Evolutionary conservation across 768 basidiomycete genomes (phyloP).

Genomic region (Rhizopogon rudus): DNA sequence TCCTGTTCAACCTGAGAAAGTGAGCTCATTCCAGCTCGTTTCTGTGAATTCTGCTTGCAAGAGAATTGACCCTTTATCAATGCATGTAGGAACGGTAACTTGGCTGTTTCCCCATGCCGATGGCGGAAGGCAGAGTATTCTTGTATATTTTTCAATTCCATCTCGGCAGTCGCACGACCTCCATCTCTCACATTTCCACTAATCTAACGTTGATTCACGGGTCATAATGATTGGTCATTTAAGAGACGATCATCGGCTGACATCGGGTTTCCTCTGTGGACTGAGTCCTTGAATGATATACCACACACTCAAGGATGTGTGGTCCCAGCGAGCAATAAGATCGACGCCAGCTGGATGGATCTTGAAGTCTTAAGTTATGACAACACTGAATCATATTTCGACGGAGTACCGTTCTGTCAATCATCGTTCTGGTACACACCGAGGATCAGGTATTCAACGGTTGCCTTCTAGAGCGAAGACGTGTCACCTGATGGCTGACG

Average conservation of each 20-base stretch:
- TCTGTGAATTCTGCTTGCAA: background rate
- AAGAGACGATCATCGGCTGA: background rate
- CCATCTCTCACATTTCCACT: background rate
- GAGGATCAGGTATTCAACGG: background rate
- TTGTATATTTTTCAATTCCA: background rate
- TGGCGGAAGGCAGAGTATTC: background rate
- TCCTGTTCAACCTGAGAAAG: background rate
- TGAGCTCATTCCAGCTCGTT: background rate
- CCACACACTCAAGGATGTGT: conserved; percentile 91
- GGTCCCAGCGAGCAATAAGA: conserved; percentile 71
- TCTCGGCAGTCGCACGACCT: background rate
- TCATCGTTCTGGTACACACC: background rate
- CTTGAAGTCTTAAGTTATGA: background rate
- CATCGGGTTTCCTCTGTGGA: background rate
- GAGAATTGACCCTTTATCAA: background rate
- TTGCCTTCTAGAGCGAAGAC: background rate
- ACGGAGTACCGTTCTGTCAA: background rate
- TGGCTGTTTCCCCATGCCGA: background rate
- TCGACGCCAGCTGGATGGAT: background rate
- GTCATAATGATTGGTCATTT: background rate
- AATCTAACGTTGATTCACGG: background rate
- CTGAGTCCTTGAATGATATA: conserved; percentile 28
- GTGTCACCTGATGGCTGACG: background rate
- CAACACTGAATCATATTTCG: background rate
- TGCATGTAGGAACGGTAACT: background rate